phyloP scores from a whole-genome alignment of 2,329 filamentous ascomycete genomes.

The Calonectria pseudoreteaudii region DNA sequence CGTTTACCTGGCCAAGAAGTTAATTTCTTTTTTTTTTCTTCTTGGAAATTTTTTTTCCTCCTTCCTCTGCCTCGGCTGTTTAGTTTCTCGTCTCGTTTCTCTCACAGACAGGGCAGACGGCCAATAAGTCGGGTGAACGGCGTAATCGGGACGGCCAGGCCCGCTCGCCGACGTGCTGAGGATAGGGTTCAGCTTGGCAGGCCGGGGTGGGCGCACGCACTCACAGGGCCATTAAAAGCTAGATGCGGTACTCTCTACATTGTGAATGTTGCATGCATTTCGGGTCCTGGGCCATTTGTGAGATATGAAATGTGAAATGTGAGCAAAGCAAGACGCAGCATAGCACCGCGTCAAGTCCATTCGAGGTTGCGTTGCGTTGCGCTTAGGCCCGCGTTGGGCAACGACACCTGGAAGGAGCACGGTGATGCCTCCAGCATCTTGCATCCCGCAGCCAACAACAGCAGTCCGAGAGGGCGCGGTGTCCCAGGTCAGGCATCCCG shows the following conservation, averaged over 20 bases:
- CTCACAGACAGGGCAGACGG: neutral
- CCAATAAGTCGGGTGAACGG: neutral
- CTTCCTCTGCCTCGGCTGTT: neutral
- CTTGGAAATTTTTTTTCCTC: neutral
- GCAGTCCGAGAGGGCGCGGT: neutral
- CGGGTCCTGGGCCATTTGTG: neutral
- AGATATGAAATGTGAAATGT: neutral
- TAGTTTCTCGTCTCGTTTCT: neutral
- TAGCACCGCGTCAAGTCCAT: neutral
- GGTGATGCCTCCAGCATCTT: neutral
- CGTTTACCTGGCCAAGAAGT: neutral
- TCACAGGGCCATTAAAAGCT: neutral
- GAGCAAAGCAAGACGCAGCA: neutral
- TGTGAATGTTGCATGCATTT: neutral
- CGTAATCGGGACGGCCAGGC: constrained; percentile 4
- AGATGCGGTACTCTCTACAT: constrained; percentile 5
- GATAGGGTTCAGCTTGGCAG: constrained; percentile 3
- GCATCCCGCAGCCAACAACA: neutral
- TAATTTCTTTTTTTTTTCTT: neutral
- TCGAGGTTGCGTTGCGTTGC: neutral
- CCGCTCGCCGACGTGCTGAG: neutral
- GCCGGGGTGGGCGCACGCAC: neutral
- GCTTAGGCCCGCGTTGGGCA: constrained; percentile 4
- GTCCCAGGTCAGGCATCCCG: constrained; percentile 11
- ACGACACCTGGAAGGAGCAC: neutral